Evolutionary conservation across 2,329 filamentous ascomycete genomes (phyloP).

Genomic region (Nannizzia gypsea): DNA sequence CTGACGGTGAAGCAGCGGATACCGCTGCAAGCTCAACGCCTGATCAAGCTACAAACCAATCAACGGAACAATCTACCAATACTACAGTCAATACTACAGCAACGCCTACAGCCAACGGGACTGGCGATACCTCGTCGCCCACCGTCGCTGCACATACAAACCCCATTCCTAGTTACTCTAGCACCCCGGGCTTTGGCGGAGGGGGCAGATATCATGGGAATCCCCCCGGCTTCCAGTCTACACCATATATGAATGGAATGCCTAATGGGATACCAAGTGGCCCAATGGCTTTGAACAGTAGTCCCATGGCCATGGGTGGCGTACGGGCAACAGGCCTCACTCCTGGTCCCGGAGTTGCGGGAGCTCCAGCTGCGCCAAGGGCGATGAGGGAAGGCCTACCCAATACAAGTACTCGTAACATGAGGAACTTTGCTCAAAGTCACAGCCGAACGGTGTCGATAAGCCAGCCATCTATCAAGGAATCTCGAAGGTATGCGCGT

Average conservation of each 20-base stretch:
- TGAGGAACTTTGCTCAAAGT: constrained; percentile 36
- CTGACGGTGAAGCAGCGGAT: background rate
- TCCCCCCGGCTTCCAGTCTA: background rate
- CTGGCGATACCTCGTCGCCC: background rate
- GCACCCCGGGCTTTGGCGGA: background rate
- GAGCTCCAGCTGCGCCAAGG: constrained; percentile 82
- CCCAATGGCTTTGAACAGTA: background rate
- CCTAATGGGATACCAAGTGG: background rate
- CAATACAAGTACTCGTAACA: constrained; percentile 63
- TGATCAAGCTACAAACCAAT: background rate
- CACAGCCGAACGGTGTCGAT: background rate
- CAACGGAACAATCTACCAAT: background rate
- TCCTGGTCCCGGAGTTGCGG: constrained; percentile 50
- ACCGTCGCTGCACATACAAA: background rate
- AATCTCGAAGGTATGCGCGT: constrained; percentile 23
- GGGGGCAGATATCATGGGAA: constrained; percentile 13
- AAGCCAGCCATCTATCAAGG: constrained; percentile 9
- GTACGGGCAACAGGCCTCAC: constrained; percentile 39
- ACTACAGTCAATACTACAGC: background rate
- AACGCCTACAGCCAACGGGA: background rate
- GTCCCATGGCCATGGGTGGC: background rate
- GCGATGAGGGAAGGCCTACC: constrained; percentile 84
- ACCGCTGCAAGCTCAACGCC: background rate
- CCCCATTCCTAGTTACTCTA: constrained; percentile 3
- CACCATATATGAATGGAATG: background rate